Percentiles rank a stretch among this genome's conserved stretches.
Evolutionary conservation across 306 rosid genomes (phyloP).

Genomic region (Cicer cuneatum): DNA sequence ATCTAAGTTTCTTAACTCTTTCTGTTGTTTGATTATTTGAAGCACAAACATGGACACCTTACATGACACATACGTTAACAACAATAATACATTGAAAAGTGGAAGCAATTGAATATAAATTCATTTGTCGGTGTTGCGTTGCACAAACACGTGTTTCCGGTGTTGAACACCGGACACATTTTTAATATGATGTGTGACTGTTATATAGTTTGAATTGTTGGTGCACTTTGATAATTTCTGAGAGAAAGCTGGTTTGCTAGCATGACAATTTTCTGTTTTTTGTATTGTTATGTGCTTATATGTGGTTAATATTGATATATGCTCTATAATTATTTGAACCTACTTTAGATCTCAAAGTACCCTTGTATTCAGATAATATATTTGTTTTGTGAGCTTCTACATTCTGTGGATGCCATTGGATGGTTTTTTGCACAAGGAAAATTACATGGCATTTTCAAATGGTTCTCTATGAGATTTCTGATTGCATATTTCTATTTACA

Average conservation of each 20-base stretch:
- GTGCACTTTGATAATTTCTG: background rate
- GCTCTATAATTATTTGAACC: no score
- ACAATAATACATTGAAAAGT: no score
- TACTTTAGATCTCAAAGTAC: no score
- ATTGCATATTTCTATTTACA: background rate
- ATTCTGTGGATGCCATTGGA: background rate
- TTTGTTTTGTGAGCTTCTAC: conserved; percentile 4
- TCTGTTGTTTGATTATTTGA: background rate
- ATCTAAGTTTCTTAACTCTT: background rate
- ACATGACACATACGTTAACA: no score
- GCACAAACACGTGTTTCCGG: no score
- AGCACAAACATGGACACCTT: no score
- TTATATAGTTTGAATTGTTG: background rate
- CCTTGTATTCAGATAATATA: background rate
- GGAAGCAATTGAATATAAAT: no score
- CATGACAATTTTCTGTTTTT: background rate
- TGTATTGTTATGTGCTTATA: background rate
- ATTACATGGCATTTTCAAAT: background rate
- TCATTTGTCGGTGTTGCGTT: no score
- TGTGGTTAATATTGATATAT: no score
- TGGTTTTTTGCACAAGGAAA: background rate
- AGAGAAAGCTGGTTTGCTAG: background rate
- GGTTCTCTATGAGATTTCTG: background rate
- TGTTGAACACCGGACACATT: no score
- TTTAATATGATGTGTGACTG: no score